phyloP scores from a whole-genome alignment of 2,329 filamentous ascomycete genomes.

The Elsinoe batatas region DNA sequence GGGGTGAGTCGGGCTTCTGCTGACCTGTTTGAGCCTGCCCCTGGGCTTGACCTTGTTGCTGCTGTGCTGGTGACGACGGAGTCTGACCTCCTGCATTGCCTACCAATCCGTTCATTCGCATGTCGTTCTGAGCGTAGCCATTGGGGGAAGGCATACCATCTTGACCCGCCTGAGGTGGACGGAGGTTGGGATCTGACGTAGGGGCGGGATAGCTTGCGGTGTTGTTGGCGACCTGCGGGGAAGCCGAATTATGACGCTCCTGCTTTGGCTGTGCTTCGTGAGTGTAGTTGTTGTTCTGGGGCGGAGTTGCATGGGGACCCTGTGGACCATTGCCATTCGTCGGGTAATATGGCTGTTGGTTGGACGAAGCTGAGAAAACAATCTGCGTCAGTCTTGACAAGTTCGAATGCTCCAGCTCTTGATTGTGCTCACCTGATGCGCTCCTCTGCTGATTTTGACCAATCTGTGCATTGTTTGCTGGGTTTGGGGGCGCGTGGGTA shows the following conservation, averaged over 20 bases:
- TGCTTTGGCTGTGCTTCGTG: conserved; percentile 9
- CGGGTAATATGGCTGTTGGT: conserved; percentile 32
- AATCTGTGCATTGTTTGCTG: conserved; percentile 33
- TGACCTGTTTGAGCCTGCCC: conserved; percentile 13
- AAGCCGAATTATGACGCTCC: conserved; percentile 2
- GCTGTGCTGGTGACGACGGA: conserved; percentile 16
- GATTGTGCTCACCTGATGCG: conserved; percentile 7
- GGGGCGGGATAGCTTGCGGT: conserved; percentile 3
- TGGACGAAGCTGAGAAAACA: conserved; percentile 35
- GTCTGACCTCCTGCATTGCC: conserved; percentile 29
- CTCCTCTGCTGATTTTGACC: conserved; percentile 20
- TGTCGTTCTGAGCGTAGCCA: background rate
- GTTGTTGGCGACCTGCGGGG: conserved; percentile 13
- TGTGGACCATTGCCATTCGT: conserved; percentile 1
- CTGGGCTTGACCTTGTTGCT: conserved; percentile 7
- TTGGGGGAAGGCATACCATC: background rate
- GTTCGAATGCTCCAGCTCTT: conserved; percentile 28
- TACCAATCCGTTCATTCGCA: conserved; percentile 14
- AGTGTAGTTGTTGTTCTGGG: conserved; percentile 10
- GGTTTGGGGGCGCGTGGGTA: conserved; percentile 40
- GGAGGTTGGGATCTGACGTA: conserved; percentile 3
- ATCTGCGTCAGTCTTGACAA: conserved; percentile 34
- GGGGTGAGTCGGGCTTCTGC: conserved; percentile 12
- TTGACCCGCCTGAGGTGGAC: conserved; percentile 2
- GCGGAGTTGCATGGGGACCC: background rate